These are phyloP conservation scores for Malassezia cuniculi DNA, from an alignment of 1,284 basidiomycete genomes.

Conservation along the genomic window DNA sequence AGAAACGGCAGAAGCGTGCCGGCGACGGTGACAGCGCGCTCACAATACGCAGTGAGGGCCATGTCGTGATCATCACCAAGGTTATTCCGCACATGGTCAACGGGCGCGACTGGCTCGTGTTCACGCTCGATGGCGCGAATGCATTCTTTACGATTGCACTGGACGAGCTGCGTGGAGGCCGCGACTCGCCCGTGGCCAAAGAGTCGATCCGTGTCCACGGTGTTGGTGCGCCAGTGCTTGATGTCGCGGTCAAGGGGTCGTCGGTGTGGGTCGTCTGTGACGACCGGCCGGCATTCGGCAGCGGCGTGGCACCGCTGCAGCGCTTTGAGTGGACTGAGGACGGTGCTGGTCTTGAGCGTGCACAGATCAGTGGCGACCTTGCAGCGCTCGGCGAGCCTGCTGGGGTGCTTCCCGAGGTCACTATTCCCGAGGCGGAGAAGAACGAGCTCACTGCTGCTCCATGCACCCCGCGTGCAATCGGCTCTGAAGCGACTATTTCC, in stretches of 20 bases:
- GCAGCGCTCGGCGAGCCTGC: slow-evolving; percentile 18
- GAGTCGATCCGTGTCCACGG: slow-evolving; percentile 12
- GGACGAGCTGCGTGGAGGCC: slow-evolving; percentile 11
- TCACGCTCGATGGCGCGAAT: slow-evolving; percentile 29
- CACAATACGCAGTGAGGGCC: slow-evolving; percentile 13
- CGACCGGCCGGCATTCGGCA: slow-evolving; percentile 7
- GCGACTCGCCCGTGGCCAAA: slow-evolving; percentile 1
- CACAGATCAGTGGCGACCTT: too few relatives aligned
- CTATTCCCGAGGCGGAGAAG: too few relatives aligned
- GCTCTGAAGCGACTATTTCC: slow-evolving; percentile 14
- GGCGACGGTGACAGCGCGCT: neutral
- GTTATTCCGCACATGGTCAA: slow-evolving; percentile 17
- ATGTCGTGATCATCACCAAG: slow-evolving; percentile 19
- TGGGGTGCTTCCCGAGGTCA: slow-evolving; percentile 13
- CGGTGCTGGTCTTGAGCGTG: slow-evolving; percentile 1
- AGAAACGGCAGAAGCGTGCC: slow-evolving; percentile 1
- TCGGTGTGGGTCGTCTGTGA: slow-evolving; percentile 7
- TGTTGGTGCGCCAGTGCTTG: slow-evolving; percentile 21
- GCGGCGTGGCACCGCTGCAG: neutral
- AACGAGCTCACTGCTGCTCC: slow-evolving; percentile 3
- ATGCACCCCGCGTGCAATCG: slow-evolving; percentile 3
- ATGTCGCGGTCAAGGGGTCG: slow-evolving; percentile 5
- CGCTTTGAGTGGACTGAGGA: slow-evolving; percentile 2
- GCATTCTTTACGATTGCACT: slow-evolving; percentile 26
- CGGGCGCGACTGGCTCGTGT: slow-evolving; percentile 16